Conservation (phyloP, 768 basidiomycete species). For the Stropharia rugosoannulata region DNA sequence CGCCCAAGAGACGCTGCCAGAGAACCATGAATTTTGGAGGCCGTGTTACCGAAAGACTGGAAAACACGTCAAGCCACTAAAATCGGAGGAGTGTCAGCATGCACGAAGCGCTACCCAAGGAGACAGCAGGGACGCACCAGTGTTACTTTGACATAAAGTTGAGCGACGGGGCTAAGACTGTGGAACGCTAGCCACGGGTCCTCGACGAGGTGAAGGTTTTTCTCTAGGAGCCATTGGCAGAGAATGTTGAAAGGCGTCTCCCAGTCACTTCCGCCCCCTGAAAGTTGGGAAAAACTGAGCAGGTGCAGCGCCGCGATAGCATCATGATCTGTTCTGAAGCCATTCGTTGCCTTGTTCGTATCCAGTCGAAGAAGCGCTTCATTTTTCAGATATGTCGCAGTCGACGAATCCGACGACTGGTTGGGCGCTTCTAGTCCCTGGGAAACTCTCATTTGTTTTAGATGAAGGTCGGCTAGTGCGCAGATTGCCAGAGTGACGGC, state of each 20-base stretch:
- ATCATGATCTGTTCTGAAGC: conserved; percentile 61
- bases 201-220: conserved; percentile 59
- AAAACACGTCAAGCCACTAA: conserved; percentile 80
- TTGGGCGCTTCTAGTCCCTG: conserved; percentile 60
- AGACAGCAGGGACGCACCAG: conserved; percentile 52
- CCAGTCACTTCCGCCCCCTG: conserved; percentile 71
- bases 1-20: conserved; percentile 65
- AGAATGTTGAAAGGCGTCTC: conserved; percentile 65
- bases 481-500: conserved; percentile 72
- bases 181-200: conserved; percentile 62
- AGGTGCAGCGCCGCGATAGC: conserved; percentile 80
- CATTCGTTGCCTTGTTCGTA: conserved; percentile 51
- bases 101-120: conserved; percentile 11
- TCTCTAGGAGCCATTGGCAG: conserved; percentile 74
- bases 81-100: conserved; percentile 2
- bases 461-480: conserved; percentile 74
- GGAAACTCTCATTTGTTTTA: conserved; percentile 57
- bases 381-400: conserved; percentile 65
- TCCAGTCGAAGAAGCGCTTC: conserved; percentile 65
- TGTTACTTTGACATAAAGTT: conserved; percentile 66
- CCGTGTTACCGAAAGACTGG: conserved; percentile 58
- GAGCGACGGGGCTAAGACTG: conserved; percentile 50
- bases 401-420: conserved; percentile 51
- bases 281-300: conserved; percentile 69
- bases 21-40: conserved; percentile 66